phyloP scores from a whole-genome alignment of 371 early-diverging fungal species.

The Lichtheimia hyalospora region DNA sequence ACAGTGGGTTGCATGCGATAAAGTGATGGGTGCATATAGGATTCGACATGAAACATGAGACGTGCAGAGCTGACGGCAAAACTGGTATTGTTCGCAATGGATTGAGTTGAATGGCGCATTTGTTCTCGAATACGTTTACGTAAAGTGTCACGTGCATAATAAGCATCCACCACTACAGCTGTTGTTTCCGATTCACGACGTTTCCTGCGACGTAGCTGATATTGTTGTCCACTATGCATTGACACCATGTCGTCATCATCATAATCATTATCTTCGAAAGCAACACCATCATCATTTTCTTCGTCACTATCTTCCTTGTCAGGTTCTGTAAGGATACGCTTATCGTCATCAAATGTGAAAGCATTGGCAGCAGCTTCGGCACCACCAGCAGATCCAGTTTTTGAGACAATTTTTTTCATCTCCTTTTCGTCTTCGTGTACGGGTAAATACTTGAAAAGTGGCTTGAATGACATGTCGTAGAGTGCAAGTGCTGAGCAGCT shows the following conservation, averaged over 20 bases:
- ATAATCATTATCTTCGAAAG: too few relatives aligned
- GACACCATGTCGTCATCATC: neutral
- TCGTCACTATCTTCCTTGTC: neutral
- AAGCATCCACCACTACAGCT: constrained; percentile 1
- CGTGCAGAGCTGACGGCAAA: neutral
- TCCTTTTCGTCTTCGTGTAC: constrained; percentile 3
- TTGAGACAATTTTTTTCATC: neutral
- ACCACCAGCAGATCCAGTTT: neutral
- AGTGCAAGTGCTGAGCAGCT: constrained; percentile 52
- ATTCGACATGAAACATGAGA: constrained; percentile 12
- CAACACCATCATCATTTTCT: neutral
- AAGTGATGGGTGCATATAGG: constrained; percentile 25
- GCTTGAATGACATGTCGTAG: constrained; percentile 65
- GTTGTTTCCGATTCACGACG: neutral
- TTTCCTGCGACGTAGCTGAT: neutral
- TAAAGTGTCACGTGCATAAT: neutral
- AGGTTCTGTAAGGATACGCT: neutral
- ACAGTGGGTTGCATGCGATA: constrained; percentile 19
- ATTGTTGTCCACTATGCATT: neutral
- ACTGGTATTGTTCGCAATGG: neutral
- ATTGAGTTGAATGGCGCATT: neutral
- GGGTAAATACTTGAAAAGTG: constrained; percentile 68
- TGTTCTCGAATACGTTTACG: neutral
- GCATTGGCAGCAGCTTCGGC: neutral
- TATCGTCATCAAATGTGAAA: too few relatives aligned